Evolutionary conservation across 176 grass and related monocot species (phyloP).

Genomic region (Bromus sterilis): DNA sequence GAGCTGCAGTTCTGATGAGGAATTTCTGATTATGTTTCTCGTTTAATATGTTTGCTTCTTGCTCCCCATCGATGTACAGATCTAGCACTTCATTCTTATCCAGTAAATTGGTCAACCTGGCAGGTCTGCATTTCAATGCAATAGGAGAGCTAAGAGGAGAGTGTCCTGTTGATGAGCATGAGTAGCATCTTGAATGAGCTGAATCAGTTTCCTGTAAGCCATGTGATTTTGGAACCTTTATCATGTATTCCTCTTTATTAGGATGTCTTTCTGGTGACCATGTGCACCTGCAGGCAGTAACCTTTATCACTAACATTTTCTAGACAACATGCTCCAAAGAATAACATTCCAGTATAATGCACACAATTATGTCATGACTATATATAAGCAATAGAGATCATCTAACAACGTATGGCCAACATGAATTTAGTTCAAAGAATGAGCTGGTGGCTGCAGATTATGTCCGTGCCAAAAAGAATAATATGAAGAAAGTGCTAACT

Average conservation of each 20-base stretch:
- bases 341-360: neutral
- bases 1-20: conserved; percentile 16
- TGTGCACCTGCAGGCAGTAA: conserved; percentile 26
- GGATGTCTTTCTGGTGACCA: conserved; percentile 35
- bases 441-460: neutral
- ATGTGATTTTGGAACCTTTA: conserved; percentile 16
- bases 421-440: neutral
- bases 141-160: conserved; percentile 49
- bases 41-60: conserved; percentile 20
- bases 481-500: neutral
- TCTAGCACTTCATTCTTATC: conserved; percentile 46
- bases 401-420: neutral
- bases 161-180: conserved; percentile 46
- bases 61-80: conserved; percentile 46
- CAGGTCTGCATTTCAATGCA: conserved; percentile 40
- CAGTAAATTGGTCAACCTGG: conserved; percentile 25
- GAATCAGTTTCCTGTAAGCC: conserved; percentile 30
- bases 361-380: neutral
- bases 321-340: neutral
- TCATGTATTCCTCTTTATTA: conserved; percentile 17
- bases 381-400: neutral
- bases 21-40: conserved; percentile 21
- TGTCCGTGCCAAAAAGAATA: neutral
- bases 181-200: conserved; percentile 49
- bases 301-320: conserved; percentile 27